A percentile compares a stretch with the other conserved stretches of the same genome.
phyloP scores from a whole-genome alignment of 768 basidiomycete genomes.

The Flagelloscypha sp. region DNA sequence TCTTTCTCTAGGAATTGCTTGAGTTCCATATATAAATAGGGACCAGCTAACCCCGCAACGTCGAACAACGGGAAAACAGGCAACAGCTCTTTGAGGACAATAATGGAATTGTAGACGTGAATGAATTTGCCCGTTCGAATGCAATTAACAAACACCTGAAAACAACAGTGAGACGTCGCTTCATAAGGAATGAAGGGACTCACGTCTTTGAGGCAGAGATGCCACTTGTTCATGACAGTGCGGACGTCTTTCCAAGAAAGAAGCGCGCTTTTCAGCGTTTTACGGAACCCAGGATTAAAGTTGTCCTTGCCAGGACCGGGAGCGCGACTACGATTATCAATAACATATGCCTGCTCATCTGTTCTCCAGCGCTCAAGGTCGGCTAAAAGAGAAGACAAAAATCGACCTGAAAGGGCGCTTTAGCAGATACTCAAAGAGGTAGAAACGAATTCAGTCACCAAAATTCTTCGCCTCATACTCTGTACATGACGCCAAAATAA shows the following conservation, averaged over 20 bases:
- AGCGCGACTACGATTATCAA: slow-evolving; percentile 59
- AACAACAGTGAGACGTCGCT: slow-evolving; percentile 3
- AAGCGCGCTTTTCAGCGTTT: slow-evolving; percentile 40
- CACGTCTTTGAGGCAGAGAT: slow-evolving; percentile 67
- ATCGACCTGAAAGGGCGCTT: slow-evolving; percentile 54
- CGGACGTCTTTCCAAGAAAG: slow-evolving; percentile 68
- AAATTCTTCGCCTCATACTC: slow-evolving; percentile 96
- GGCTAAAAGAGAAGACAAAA: slow-evolving; percentile 68
- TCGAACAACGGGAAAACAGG: slow-evolving; percentile 77
- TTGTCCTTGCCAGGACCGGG: slow-evolving; percentile 53
- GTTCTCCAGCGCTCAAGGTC: slow-evolving; percentile 77
- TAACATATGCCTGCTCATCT: slow-evolving; percentile 64
- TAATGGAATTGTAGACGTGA: slow-evolving; percentile 96
- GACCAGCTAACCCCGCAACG: slow-evolving; percentile 44
- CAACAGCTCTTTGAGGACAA: slow-evolving; percentile 85
- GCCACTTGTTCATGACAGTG: slow-evolving; percentile 74
- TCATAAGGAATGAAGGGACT: slow-evolving; percentile 12
- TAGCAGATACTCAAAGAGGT: slow-evolving; percentile 3
- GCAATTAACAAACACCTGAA: slow-evolving; percentile 69
- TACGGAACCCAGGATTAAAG: slow-evolving; percentile 64
- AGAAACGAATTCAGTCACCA: slow-evolving; percentile 37
- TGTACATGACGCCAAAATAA: slow-evolving; percentile 85
- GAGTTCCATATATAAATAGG: slow-evolving; percentile 49
- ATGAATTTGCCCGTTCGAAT: slow-evolving; percentile 89
- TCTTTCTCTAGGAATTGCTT: slow-evolving; percentile 65